Percentiles rank a stretch among this genome's conserved stretches.
Conservation (phyloP, 371 early-diverging fungal species). For the Zancudomyces culisetae region DNA sequence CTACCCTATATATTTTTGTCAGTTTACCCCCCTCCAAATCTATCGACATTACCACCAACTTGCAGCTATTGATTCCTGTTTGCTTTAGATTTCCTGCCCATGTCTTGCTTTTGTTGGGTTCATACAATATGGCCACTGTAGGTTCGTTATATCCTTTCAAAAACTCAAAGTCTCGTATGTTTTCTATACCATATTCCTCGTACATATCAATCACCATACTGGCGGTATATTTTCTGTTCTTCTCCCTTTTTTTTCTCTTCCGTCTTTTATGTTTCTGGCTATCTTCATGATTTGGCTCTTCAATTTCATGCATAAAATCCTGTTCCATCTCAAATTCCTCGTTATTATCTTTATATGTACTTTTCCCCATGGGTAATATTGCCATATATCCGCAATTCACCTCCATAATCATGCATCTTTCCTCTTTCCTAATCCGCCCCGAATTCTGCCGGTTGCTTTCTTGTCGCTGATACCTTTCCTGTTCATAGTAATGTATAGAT, state of each 20-base stretch:
- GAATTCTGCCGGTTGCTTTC: slow-evolving; percentile 37
- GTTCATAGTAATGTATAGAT: slow-evolving; percentile 90
- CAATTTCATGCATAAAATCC: slow-evolving; percentile 23
- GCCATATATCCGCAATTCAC: slow-evolving; percentile 79
- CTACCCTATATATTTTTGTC: slow-evolving; percentile 61
- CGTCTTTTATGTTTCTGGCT: slow-evolving; percentile 11
- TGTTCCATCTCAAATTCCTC: not conserved
- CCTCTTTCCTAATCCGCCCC: slow-evolving; percentile 47
- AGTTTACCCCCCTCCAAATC: slow-evolving; percentile 49
- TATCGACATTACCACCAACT: slow-evolving; percentile 68
- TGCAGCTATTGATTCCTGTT: slow-evolving; percentile 43
- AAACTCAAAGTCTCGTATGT: slow-evolving; percentile 77
- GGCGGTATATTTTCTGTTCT: slow-evolving; percentile 43
- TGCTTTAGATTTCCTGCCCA: slow-evolving; percentile 74
- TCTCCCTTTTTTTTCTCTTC: slow-evolving; percentile 26
- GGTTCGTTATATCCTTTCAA: slow-evolving; percentile 82
- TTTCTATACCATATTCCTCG: slow-evolving; percentile 43
- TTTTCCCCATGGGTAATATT: slow-evolving; percentile 53
- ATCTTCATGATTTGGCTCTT: not conserved
- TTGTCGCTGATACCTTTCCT: slow-evolving; percentile 37
- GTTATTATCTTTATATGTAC: not conserved
- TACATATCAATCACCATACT: slow-evolving; percentile 67
- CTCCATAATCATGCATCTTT: slow-evolving; percentile 65
- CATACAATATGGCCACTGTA: slow-evolving; percentile 81
- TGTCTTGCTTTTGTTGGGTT: slow-evolving; percentile 44